Evolutionary conservation across 2,329 filamentous ascomycete species (phyloP).

Genomic region (Camptophora hylomeconis): DNA sequence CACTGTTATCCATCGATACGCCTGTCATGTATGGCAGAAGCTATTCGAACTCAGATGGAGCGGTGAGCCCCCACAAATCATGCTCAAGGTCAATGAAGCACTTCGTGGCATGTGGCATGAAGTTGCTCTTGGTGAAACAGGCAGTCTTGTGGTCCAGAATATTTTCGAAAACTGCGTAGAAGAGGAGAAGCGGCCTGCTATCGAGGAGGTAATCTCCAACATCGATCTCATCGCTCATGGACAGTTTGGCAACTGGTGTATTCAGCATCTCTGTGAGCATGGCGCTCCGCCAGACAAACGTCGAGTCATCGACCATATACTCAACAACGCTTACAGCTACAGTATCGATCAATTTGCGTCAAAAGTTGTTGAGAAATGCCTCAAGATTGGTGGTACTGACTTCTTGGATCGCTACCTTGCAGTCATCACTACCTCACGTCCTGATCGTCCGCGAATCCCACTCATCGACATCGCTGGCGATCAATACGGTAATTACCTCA

Average conservation of each 20-base stretch:
- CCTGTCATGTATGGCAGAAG: slow-evolving; percentile 99
- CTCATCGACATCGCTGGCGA: slow-evolving; percentile 95
- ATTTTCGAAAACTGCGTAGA: slow-evolving; percentile 99
- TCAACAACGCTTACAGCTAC: slow-evolving; percentile 86
- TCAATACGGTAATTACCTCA: slow-evolving; percentile 96
- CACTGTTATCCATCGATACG: slow-evolving; percentile 96
- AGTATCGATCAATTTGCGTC: slow-evolving; percentile 99
- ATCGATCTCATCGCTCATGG: slow-evolving; percentile 95
- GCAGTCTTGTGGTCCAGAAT: slow-evolving; percentile 95
- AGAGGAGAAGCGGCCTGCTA: slow-evolving; percentile 96
- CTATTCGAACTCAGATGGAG: slow-evolving; percentile 96
- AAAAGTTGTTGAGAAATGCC: slow-evolving; percentile 96
- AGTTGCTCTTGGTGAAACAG: slow-evolving; percentile 90
- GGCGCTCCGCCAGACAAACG: slow-evolving; percentile 81
- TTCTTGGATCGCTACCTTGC: slow-evolving; percentile 89
- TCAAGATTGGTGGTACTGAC: slow-evolving; percentile 86
- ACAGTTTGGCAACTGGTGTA: slow-evolving; percentile 99
- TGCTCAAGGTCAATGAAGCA: slow-evolving; percentile 92
- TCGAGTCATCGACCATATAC: slow-evolving; percentile 88
- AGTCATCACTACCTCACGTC: slow-evolving; percentile 80
- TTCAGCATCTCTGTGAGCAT: slow-evolving; percentile 97
- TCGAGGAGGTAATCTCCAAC: slow-evolving; percentile 87
- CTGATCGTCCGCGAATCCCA: slow-evolving; percentile 86
- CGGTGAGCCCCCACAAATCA: slow-evolving; percentile 88
- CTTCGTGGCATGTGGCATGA: slow-evolving; percentile 97